Conservation (phyloP, 2,329 filamentous ascomycete genomes). For the Cladosporium halotolerans region DNA sequence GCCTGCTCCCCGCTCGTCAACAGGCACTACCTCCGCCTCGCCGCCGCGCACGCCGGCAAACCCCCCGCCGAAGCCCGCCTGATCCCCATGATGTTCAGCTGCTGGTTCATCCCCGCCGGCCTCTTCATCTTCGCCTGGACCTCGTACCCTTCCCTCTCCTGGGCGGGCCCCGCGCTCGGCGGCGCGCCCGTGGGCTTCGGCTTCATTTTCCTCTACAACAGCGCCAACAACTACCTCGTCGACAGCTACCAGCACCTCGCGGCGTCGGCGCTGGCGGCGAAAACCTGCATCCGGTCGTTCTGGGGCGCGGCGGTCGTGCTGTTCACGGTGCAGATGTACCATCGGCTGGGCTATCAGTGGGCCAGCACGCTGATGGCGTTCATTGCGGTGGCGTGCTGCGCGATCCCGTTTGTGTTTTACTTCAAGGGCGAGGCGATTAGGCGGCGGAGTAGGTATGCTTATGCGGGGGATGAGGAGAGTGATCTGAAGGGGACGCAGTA, state of each 20-base stretch:
- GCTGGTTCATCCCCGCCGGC: constrained; percentile 41
- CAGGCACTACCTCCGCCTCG: constrained; percentile 16
- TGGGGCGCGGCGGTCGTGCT: constrained; percentile 33
- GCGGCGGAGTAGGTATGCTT: constrained; percentile 34
- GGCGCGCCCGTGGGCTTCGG: constrained; percentile 52
- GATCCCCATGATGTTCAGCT: constrained; percentile 46
- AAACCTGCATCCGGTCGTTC: constrained; percentile 33
- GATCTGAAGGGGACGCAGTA: constrained; percentile 20
- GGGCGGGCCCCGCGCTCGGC: constrained; percentile 43
- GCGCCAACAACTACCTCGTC: constrained; percentile 41
- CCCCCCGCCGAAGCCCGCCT: constrained; percentile 47
- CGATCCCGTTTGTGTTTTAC: constrained; percentile 27
- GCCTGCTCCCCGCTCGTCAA: constrained; percentile 17
- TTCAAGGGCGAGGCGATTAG: constrained; percentile 24
- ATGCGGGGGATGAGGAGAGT: constrained; percentile 45
- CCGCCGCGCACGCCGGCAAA: constrained; percentile 32
- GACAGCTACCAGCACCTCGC: constrained; percentile 45
- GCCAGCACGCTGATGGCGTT: constrained; percentile 46
- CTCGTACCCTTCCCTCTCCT: constrained; percentile 35
- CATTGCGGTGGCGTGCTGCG: constrained; percentile 53
- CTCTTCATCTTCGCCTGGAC: constrained; percentile 52
- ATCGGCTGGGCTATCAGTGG: constrained; percentile 33
- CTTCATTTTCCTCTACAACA: constrained; percentile 41
- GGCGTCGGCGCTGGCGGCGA: constrained; percentile 44
- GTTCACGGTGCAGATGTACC: constrained; percentile 33